Percentiles rank a stretch among this genome's conserved stretches.
These are phyloP conservation scores for Phoma herbarum DNA, from an alignment of 2,329 filamentous ascomycete genomes.

Conservation along the genomic window DNA sequence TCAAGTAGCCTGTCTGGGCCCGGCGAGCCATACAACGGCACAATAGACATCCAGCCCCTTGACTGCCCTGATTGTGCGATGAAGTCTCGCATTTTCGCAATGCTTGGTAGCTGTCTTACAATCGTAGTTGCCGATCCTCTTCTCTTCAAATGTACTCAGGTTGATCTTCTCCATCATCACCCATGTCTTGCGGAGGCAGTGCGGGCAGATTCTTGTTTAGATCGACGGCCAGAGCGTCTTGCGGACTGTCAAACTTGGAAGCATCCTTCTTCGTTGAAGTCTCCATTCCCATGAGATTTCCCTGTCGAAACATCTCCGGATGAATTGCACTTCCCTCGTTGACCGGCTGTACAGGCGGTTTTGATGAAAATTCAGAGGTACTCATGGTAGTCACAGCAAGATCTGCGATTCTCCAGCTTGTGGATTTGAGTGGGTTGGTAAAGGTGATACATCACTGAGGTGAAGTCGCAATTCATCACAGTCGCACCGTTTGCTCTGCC, in stretches of 20 bases:
- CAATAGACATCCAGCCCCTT: background rate
- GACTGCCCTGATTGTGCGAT: background rate
- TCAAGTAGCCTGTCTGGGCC: background rate
- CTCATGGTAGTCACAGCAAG: background rate
- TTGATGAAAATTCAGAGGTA: background rate
- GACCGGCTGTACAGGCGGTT: background rate
- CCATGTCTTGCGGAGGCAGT: background rate
- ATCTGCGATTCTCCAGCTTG: background rate
- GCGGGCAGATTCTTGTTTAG: conserved; percentile 8
- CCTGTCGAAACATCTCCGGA: conserved; percentile 15
- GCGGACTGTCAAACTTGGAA: background rate
- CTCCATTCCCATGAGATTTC: background rate
- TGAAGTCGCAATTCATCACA: background rate
- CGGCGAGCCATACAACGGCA: too few relatives aligned
- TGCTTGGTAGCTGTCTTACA: background rate
- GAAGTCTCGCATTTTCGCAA: background rate
- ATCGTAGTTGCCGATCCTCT: background rate
- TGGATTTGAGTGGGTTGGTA: background rate
- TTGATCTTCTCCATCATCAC: background rate
- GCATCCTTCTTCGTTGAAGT: background rate
- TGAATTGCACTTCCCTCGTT: background rate
- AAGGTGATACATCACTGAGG: background rate
- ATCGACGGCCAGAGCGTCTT: background rate
- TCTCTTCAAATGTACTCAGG: background rate
- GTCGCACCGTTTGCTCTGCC: conserved; percentile 5